These are phyloP conservation scores for Helenozyma rhizophorensis DNA, from an alignment of 805 yeast genomes.

Conservation along the genomic window DNA sequence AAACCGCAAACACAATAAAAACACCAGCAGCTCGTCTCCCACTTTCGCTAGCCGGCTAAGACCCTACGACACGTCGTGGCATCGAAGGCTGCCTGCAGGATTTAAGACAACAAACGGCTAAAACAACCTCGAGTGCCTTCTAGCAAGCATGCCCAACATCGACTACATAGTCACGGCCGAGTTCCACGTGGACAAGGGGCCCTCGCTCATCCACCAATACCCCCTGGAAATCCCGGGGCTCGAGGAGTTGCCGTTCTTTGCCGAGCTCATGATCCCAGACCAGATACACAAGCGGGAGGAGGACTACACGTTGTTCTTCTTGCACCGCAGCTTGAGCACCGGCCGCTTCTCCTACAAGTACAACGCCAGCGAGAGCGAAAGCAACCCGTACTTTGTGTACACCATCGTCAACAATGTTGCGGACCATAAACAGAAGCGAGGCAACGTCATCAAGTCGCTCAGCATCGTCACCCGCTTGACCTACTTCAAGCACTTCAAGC, in stretches of 20 bases:
- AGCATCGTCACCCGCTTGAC: constrained; percentile 52
- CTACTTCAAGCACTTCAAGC: constrained; percentile 55
- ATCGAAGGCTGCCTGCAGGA: too few species aligned
- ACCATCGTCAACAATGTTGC: constrained; percentile 51
- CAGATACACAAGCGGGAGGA: constrained; percentile 55
- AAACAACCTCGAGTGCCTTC: too few species aligned
- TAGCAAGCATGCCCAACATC: constrained; percentile 34
- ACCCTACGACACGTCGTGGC: too few species aligned
- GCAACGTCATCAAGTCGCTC: constrained; percentile 55
- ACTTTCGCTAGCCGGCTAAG: too few species aligned
- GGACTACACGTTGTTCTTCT: constrained; percentile 53
- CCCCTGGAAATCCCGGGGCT: constrained; percentile 43
- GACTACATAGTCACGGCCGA: constrained; percentile 66
- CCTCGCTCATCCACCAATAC: constrained; percentile 56
- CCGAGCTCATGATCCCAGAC: constrained; percentile 60
- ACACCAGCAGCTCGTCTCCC: too few species aligned
- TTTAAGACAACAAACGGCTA: too few species aligned
- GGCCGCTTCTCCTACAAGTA: constrained; percentile 37
- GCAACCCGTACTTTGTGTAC: constrained; percentile 48
- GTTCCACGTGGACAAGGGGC: constrained; percentile 76
- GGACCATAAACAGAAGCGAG: constrained; percentile 46
- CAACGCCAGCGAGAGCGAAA: constrained; percentile 28
- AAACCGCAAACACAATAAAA: too few species aligned
- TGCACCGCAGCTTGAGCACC: constrained; percentile 40
- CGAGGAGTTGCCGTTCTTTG: constrained; percentile 34